A percentile compares a stretch with the other conserved stretches of the same genome.
phyloP scores from a whole-genome alignment of 192 early-diverging fungal species.

The Gamsiella multidivaricata region DNA sequence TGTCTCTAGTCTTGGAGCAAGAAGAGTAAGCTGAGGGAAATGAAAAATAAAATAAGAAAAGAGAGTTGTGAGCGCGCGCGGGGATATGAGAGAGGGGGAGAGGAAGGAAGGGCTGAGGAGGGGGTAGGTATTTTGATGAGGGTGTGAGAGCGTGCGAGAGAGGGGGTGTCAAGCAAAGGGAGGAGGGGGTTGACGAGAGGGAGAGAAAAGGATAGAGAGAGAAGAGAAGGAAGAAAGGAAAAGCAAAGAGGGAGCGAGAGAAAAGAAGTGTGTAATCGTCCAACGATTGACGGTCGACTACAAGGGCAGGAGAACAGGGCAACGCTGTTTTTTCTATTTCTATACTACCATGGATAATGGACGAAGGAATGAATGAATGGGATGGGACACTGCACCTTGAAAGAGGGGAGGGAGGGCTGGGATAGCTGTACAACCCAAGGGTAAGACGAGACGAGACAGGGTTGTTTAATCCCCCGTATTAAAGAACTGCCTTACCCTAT shows the following conservation, averaged over 20 bases:
- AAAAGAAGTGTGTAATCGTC: not conserved
- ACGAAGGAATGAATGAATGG: not conserved
- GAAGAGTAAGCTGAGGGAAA: no score
- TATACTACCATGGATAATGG: not conserved
- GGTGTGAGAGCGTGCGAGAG: slow-evolving; percentile 13
- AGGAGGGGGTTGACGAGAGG: slow-evolving; percentile 5
- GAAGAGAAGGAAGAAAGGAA: slow-evolving; percentile 16
- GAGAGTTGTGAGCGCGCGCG: slow-evolving; percentile 28
- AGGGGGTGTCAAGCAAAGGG: slow-evolving; percentile 1
- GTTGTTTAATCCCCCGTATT: no score
- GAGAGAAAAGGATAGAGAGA: slow-evolving; percentile 11
- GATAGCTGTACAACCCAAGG: not conserved
- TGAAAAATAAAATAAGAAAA: slow-evolving; percentile 14
- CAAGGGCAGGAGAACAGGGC: not conserved
- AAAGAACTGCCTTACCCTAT: no score
- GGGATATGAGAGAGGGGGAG: not conserved
- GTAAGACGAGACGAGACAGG: no score
- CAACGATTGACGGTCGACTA: not conserved
- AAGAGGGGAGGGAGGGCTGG: not conserved
- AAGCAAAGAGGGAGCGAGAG: not conserved
- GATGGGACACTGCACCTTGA: not conserved
- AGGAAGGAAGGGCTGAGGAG: slow-evolving; percentile 6
- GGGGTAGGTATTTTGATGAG: slow-evolving; percentile 19
- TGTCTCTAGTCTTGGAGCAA: no score
- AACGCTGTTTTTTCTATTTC: slow-evolving; percentile 9